These are phyloP conservation scores for Aspergillus bridgeri DNA, from an alignment of 495 filamentous ascomycete genomes.

Conservation along the genomic window DNA sequence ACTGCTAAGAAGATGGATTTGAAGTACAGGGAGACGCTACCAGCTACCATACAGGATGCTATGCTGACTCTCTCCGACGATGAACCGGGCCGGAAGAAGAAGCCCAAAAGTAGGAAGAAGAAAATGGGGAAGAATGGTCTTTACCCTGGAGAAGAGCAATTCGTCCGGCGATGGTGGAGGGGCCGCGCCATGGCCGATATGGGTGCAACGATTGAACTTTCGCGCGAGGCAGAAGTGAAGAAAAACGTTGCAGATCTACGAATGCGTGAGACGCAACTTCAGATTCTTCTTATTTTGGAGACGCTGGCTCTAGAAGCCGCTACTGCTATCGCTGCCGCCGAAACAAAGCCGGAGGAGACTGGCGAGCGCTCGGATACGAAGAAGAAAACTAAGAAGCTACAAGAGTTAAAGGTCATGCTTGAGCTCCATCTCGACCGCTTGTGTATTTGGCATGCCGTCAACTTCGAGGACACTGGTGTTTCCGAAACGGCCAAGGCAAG, in stretches of 20 bases:
- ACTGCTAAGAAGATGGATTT: slow-evolving; percentile 75
- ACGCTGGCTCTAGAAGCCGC: slow-evolving; percentile 67
- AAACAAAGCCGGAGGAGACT: slow-evolving; percentile 21
- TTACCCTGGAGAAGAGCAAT: slow-evolving; percentile 71
- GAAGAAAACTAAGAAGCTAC: slow-evolving; percentile 49
- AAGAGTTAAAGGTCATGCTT: slow-evolving; percentile 61
- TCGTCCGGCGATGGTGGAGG: slow-evolving; percentile 78
- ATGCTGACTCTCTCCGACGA: slow-evolving; percentile 62
- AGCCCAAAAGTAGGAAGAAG: slow-evolving; percentile 63
- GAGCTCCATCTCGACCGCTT: slow-evolving; percentile 86
- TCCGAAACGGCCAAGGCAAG: slow-evolving; percentile 32
- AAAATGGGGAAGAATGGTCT: slow-evolving; percentile 73
- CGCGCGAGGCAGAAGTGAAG: slow-evolving; percentile 53
- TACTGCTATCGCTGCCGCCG: slow-evolving; percentile 35
- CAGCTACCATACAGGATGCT: slow-evolving; percentile 61
- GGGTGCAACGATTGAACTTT: slow-evolving; percentile 31
- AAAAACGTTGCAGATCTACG: slow-evolving; percentile 62
- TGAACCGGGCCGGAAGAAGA: slow-evolving; percentile 45
- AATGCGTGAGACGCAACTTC: slow-evolving; percentile 77
- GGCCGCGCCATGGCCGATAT: slow-evolving; percentile 40
- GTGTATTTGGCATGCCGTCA: slow-evolving; percentile 92
- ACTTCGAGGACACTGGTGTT: slow-evolving; percentile 45
- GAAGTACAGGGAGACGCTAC: slow-evolving; percentile 79
- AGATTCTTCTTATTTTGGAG: slow-evolving; percentile 88
- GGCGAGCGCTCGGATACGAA: slow-evolving; percentile 29